phyloP scores from a whole-genome alignment of 2,329 filamentous ascomycete genomes.

The Pezicula neosporulosa region DNA sequence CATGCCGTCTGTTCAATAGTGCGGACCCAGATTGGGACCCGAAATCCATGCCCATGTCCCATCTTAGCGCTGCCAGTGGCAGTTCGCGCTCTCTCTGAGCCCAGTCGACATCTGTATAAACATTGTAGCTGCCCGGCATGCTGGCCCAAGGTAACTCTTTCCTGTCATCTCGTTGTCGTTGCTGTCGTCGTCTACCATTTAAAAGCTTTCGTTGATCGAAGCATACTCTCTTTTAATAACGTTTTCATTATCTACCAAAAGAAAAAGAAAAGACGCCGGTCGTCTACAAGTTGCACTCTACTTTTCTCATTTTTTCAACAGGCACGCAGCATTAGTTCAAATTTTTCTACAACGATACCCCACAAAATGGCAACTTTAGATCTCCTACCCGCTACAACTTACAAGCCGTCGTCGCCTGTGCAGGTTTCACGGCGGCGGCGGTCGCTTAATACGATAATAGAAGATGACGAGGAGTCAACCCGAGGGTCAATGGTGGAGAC shows the following conservation, averaged over 20 bases:
- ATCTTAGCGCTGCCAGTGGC: constrained; percentile 19
- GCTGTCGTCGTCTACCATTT: constrained; percentile 10
- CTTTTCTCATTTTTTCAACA: constrained; percentile 13
- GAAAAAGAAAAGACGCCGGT: constrained; percentile 18
- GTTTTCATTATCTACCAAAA: constrained; percentile 9
- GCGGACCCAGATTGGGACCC: constrained; percentile 9
- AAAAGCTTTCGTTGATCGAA: constrained; percentile 34
- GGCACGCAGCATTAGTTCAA: constrained; percentile 13
- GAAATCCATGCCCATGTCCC: constrained; percentile 11
- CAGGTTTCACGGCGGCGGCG: constrained; percentile 48
- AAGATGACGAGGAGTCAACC: constrained; percentile 42
- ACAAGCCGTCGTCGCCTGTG: constrained; percentile 47
- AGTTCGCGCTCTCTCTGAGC: constrained; percentile 8
- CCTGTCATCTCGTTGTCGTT: constrained; percentile 14
- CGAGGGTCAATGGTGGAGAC: constrained; percentile 25
- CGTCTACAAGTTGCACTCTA: constrained; percentile 18
- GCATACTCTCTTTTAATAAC: constrained; percentile 32
- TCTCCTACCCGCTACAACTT: constrained; percentile 44
- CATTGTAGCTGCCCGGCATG: constrained; percentile 16
- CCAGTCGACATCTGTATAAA: constrained; percentile 18
- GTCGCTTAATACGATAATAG: constrained; percentile 62
- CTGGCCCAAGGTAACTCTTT: constrained; percentile 10
- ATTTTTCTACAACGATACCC: constrained; percentile 11
- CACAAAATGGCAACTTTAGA: constrained; percentile 30
- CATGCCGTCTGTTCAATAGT: constrained; percentile 7